Conservation (phyloP, 2,329 filamentous ascomycete genomes). For the Sporothrix sp. region DNA sequence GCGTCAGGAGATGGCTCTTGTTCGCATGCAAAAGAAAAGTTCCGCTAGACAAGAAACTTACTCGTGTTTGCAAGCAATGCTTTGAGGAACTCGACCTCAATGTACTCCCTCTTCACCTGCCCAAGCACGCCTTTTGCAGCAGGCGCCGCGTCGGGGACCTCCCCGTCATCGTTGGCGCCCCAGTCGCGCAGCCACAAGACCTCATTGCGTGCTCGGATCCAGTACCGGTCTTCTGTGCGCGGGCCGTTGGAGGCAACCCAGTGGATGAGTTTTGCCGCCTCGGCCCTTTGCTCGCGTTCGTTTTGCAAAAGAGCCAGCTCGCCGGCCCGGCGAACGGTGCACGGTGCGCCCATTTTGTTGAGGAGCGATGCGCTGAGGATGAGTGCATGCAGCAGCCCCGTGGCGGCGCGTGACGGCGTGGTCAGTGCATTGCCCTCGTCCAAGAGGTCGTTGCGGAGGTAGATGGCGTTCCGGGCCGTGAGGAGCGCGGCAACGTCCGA, state of each 20-base stretch:
- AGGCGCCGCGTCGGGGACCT: not conserved
- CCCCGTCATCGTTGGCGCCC: constrained; percentile 43
- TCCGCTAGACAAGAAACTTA: constrained; percentile 35
- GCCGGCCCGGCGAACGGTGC: constrained; percentile 43
- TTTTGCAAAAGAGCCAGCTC: constrained; percentile 57
- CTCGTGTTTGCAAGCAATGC: constrained; percentile 52
- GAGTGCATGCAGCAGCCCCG: constrained; percentile 52
- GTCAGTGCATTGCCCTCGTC: constrained; percentile 55
- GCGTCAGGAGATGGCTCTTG: not conserved
- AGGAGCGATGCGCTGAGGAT: constrained; percentile 51
- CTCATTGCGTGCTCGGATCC: constrained; percentile 51
- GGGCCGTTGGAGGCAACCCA: constrained; percentile 38
- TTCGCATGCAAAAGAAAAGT: not conserved
- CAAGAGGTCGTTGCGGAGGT: constrained; percentile 45
- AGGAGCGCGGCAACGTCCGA: constrained; percentile 25
- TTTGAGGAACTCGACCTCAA: constrained; percentile 65
- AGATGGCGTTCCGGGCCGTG: constrained; percentile 32
- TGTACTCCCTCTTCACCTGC: constrained; percentile 46
- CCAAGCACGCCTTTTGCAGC: constrained; percentile 45
- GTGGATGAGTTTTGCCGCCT: constrained; percentile 51
- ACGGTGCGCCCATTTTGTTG: constrained; percentile 39
- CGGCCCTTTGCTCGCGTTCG: constrained; percentile 51
- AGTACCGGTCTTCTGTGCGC: constrained; percentile 54
- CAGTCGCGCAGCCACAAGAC: constrained; percentile 66
- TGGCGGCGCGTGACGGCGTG: constrained; percentile 43